Percentiles rank a stretch among this genome's conserved stretches.
Conservation (phyloP, 768 basidiomycete species). For the Tulasnella sp. region DNA sequence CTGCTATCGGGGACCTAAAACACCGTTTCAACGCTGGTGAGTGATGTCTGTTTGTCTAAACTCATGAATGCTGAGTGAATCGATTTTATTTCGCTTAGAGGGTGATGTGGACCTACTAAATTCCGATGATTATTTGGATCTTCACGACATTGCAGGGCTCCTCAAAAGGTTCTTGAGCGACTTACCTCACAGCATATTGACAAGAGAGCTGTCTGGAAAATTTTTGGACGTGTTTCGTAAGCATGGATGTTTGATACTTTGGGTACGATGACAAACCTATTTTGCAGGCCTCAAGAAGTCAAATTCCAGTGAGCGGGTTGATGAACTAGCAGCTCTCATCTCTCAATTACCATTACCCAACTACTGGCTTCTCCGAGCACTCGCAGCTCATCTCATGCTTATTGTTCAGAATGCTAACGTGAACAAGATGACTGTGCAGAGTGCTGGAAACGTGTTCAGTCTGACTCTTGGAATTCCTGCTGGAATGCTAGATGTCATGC, state of each 20-base stretch:
- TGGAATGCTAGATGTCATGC: constrained; percentile 87
- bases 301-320: constrained; percentile 75
- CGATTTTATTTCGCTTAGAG: constrained; percentile 36
- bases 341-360: constrained; percentile 80
- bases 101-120: constrained; percentile 88
- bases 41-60: constrained; percentile 21
- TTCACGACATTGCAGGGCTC: constrained; percentile 91
- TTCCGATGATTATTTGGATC: constrained; percentile 90
- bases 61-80: not conserved
- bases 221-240: constrained; percentile 89
- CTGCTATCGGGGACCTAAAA: constrained; percentile 84
- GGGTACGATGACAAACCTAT: not conserved
- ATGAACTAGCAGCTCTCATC: constrained; percentile 75
- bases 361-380: constrained; percentile 84
- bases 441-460: constrained; percentile 96
- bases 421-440: constrained; percentile 99
- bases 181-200: constrained; percentile 82
- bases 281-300: constrained; percentile 75
- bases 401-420: constrained; percentile 80
- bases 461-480: constrained; percentile 96
- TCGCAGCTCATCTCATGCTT: constrained; percentile 88
- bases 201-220: constrained; percentile 75
- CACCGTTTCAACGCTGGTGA: constrained; percentile 85
- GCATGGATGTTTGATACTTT: constrained; percentile 24
- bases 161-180: constrained; percentile 90